A percentile compares a stretch with the other conserved stretches of the same genome.
These are phyloP conservation scores for Sporothrix variecibatus DNA, from an alignment of 2,329 filamentous ascomycete genomes.

Conservation along the genomic window DNA sequence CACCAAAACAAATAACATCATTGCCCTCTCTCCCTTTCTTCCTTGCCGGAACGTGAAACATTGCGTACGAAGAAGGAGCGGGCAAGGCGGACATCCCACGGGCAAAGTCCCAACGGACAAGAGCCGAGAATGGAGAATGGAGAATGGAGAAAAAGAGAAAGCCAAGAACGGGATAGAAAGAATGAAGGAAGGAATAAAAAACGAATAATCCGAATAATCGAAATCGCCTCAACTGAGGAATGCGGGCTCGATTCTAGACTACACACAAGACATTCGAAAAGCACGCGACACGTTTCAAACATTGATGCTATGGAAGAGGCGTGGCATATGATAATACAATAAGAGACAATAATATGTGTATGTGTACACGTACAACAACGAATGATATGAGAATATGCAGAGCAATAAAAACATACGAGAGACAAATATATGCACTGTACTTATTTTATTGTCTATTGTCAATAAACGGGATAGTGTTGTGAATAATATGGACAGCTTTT, in stretches of 20 bases:
- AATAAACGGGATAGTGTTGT: not conserved
- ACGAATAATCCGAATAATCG: not conserved
- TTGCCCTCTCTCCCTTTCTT: not conserved
- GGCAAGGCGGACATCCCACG: not conserved
- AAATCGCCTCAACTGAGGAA: not conserved
- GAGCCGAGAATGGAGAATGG: not conserved
- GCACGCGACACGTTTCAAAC: slow-evolving; percentile 11
- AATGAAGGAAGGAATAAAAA: slow-evolving; percentile 14
- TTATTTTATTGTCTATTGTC: not conserved
- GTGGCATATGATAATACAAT: not conserved
- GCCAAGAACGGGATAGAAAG: not conserved
- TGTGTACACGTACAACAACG: too few relatives aligned
- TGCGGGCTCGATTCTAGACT: not conserved
- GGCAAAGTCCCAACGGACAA: not conserved
- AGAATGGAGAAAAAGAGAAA: not conserved
- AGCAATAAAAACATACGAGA: not conserved
- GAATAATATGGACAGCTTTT: not conserved
- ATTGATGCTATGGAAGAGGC: not conserved
- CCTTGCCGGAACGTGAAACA: slow-evolving; percentile 15
- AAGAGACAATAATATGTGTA: not conserved
- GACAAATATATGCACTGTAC: not conserved
- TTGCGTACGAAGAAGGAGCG: not conserved
- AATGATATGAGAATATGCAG: not conserved
- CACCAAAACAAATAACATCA: not conserved
- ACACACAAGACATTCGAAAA: too few relatives aligned